phyloP scores from a whole-genome alignment of 345 rosid species.

The Murraya koenigii region DNA sequence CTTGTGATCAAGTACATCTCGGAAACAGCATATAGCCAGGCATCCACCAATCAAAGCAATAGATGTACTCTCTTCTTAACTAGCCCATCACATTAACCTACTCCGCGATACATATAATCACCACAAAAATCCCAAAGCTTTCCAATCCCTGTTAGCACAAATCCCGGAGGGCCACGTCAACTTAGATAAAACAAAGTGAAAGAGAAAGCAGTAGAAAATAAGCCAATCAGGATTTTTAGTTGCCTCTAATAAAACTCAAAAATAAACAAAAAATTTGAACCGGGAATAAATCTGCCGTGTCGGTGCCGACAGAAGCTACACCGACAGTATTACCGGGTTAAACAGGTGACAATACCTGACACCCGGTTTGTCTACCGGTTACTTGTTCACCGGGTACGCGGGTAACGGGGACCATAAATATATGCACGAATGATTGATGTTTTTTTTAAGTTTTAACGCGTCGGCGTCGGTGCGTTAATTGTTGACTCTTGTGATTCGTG shows the following conservation, averaged over 20 bases:
- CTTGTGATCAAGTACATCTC: constrained; percentile 22
- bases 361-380: constrained; percentile 23
- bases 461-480: constrained; percentile 40
- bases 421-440: constrained; percentile 11
- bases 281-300: constrained; percentile 40
- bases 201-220: neutral
- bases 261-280: neutral
- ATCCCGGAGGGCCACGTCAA: neutral
- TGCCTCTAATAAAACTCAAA: neutral
- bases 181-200: neutral
- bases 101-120: neutral
- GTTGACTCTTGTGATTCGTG: constrained; percentile 19
- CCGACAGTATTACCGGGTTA: constrained; percentile 42
- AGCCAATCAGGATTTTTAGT: neutral
- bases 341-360: constrained; percentile 5
- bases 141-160: neutral
- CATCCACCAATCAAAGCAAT: constrained; percentile 1
- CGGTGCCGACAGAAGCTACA: constrained; percentile 47
- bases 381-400: constrained; percentile 31
- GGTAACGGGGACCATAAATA: constrained; percentile 4
- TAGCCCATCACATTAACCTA: neutral
- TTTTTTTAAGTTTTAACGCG: neutral
- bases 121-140: neutral
- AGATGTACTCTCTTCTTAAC: neutral
- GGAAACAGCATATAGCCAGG: constrained; percentile 3